phyloP scores from a whole-genome alignment of 345 rosid species.

The Syzygium jambos region DNA sequence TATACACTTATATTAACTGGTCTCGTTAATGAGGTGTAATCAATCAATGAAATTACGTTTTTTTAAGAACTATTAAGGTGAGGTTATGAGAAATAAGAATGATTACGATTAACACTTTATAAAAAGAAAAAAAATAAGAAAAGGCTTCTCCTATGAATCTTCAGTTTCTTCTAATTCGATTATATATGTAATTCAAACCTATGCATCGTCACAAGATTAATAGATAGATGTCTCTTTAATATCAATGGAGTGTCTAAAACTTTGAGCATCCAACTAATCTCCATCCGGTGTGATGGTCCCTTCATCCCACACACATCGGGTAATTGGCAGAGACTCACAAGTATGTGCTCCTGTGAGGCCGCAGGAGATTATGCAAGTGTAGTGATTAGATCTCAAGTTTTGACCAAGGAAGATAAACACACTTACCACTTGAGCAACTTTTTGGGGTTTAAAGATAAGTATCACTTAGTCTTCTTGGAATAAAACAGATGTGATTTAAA shows the following conservation, averaged over 20 bases:
- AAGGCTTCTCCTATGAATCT: rapidly evolving
- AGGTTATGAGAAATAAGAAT: not conserved
- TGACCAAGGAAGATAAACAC: too few relatives aligned
- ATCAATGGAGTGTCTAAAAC: not conserved
- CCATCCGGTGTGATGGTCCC: not conserved
- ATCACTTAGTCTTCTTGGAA: too few relatives aligned
- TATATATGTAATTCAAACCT: not conserved
- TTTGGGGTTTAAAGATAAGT: too few relatives aligned
- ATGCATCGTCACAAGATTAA: not conserved
- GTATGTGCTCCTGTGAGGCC: too few relatives aligned
- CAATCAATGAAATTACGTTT: rapidly evolving
- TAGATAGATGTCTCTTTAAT: too few relatives aligned
- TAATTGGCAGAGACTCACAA: not conserved
- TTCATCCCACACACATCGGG: not conserved
- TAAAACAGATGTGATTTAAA: too few relatives aligned
- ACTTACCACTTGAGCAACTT: too few relatives aligned
- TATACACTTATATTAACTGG: too few relatives aligned
- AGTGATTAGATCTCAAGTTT: too few relatives aligned
- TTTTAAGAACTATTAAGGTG: not conserved
- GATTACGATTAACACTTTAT: too few relatives aligned
- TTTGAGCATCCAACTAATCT: not conserved
- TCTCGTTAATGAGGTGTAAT: not conserved
- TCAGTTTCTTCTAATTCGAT: not conserved
- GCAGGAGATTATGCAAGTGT: too few relatives aligned
- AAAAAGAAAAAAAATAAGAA: not conserved